phyloP scores from a whole-genome alignment of 495 filamentous ascomycete species.

The Penicillium ucsense region DNA sequence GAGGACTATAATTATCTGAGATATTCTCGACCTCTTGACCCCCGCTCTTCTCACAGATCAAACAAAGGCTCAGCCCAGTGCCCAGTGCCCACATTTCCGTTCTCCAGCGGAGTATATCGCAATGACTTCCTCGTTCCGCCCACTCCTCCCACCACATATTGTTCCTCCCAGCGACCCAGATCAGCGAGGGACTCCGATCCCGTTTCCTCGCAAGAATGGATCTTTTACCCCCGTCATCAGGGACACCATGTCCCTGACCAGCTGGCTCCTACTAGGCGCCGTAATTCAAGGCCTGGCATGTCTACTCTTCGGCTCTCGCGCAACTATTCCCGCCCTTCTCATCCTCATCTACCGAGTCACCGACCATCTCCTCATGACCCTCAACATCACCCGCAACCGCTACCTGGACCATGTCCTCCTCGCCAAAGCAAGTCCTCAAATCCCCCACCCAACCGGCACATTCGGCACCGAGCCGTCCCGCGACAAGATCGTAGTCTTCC shows the following conservation, averaged over 20 bases:
- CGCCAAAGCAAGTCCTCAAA: slow-evolving; percentile 22
- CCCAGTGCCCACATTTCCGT: no score
- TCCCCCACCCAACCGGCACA: slow-evolving; percentile 25
- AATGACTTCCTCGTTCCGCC: background rate
- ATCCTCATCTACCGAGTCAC: slow-evolving; percentile 19
- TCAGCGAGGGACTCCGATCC: background rate
- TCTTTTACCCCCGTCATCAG: background rate
- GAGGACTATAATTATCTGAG: no score
- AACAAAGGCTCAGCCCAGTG: no score
- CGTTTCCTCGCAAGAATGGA: background rate
- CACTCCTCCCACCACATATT: background rate
- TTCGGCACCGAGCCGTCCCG: slow-evolving; percentile 18
- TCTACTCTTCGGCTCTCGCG: background rate
- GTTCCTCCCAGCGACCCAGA: background rate
- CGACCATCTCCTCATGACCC: slow-evolving; percentile 15
- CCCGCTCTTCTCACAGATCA: no score
- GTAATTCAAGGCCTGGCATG: background rate
- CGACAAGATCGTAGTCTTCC: slow-evolving; percentile 28
- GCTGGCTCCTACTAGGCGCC: background rate
- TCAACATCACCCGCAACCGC: slow-evolving; percentile 23
- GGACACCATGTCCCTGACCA: background rate
- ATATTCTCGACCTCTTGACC: no score
- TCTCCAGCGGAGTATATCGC: background rate
- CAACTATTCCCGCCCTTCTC: slow-evolving; percentile 20
- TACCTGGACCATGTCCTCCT: slow-evolving; percentile 23